A percentile compares a stretch with the other conserved stretches of the same genome.
Conservation (phyloP, 306 rosid species). For the Geum urbanum region DNA sequence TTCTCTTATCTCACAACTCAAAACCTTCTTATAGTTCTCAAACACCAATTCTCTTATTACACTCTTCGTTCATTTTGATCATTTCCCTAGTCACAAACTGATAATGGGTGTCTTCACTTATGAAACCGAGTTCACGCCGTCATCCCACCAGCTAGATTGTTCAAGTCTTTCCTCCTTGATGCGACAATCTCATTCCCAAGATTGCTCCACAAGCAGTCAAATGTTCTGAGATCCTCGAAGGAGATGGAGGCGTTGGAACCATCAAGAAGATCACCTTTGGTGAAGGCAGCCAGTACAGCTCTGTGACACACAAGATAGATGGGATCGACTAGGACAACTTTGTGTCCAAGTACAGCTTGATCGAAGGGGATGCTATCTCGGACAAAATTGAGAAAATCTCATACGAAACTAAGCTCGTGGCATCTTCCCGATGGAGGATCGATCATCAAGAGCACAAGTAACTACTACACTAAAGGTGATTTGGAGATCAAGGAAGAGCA, state of each 20-base stretch:
- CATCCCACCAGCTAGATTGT: conserved; percentile 28
- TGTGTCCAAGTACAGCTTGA: conserved; percentile 25
- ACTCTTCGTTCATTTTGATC: not conserved
- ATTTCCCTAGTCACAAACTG: not conserved
- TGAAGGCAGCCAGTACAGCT: conserved; percentile 22
- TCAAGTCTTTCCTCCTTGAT: conserved; percentile 34
- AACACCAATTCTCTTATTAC: not conserved
- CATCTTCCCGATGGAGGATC: not conserved
- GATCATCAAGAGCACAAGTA: not conserved
- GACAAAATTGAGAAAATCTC: conserved; percentile 33
- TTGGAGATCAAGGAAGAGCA: not conserved
- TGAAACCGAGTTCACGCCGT: conserved; percentile 5
- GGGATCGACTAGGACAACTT: conserved; percentile 26
- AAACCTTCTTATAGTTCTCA: not conserved
- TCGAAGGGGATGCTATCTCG: conserved; percentile 24
- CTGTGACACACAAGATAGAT: conserved; percentile 16
- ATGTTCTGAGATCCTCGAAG: conserved; percentile 23
- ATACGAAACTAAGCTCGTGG: conserved; percentile 26
- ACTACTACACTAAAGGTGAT: not conserved
- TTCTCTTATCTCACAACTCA: not conserved
- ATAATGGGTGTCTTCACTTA: conserved; percentile 5
- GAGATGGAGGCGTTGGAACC: conserved; percentile 35
- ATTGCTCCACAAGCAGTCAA: conserved; percentile 28
- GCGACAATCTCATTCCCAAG: conserved; percentile 31
- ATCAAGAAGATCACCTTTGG: conserved; percentile 34